Conservation (phyloP, 2,329 filamentous ascomycete species). For the Anthostomella pinea region DNA sequence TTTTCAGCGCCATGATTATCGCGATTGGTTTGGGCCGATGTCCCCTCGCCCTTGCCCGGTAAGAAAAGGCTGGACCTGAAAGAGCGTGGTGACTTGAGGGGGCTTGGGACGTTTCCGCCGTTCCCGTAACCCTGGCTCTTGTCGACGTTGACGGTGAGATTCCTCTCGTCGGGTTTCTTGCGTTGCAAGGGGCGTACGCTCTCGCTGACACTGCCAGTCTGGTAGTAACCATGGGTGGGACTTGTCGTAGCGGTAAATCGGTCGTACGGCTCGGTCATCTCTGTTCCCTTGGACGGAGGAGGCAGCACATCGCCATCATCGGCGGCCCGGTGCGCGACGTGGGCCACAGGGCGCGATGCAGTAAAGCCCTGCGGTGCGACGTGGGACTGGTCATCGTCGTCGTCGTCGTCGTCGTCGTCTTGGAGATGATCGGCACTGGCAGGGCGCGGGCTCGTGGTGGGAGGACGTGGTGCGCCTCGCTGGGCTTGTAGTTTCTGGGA, state of each 20-base stretch:
- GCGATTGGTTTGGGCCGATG: conserved; percentile 48
- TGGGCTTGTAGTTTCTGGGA: conserved; percentile 92
- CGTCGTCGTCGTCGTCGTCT: conserved; percentile 34
- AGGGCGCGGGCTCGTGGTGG: conserved; percentile 39
- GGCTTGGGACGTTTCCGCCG: conserved; percentile 52
- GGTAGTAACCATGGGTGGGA: conserved; percentile 59
- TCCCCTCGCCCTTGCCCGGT: conserved; percentile 52
- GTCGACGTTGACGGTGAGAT: conserved; percentile 57
- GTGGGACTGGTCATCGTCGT: conserved; percentile 42
- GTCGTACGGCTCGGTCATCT: conserved; percentile 73
- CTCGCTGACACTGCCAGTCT: conserved; percentile 65
- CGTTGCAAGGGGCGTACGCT: conserved; percentile 74
- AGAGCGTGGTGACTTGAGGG: conserved; percentile 70
- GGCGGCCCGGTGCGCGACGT: conserved; percentile 29
- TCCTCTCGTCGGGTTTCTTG: conserved; percentile 41
- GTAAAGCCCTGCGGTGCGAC: conserved; percentile 57
- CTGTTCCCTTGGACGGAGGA: conserved; percentile 75
- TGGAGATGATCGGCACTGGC: conserved; percentile 29
- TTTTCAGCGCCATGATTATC: conserved; percentile 72
- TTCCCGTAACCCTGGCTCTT: conserved; percentile 54
- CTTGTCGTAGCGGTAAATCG: conserved; percentile 72
- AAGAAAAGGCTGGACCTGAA: conserved; percentile 74
- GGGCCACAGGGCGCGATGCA: conserved; percentile 38
- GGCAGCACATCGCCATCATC: conserved; percentile 53
- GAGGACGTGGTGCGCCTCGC: conserved; percentile 56